These are phyloP conservation scores for Magnusiomyces clavatus DNA, from an alignment of 1,139 yeast species.

Conservation along the genomic window DNA sequence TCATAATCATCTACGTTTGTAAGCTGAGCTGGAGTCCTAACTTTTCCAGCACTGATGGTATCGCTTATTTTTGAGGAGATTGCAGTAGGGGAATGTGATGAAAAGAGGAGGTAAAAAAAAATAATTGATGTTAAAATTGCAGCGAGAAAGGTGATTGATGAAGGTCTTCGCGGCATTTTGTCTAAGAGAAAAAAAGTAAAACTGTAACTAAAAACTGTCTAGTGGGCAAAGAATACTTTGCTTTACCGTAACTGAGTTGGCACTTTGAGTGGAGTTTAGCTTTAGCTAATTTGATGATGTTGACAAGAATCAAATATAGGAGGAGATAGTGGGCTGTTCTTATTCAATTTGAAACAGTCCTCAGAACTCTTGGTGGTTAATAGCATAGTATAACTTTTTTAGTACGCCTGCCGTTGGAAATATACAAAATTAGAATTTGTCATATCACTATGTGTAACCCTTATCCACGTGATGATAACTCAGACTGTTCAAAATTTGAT, in stretches of 20 bases:
- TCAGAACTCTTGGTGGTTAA: too few relatives aligned
- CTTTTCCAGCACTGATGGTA: neutral
- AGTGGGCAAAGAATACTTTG: too few relatives aligned
- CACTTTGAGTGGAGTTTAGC: too few relatives aligned
- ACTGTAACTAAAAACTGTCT: too few relatives aligned
- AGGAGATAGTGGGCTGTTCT: neutral
- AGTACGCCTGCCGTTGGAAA: too few relatives aligned
- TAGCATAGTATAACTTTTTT: neutral
- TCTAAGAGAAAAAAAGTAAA: neutral
- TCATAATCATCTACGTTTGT: constrained; percentile 16
- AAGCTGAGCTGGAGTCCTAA: constrained; percentile 9
- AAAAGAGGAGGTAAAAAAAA: constrained; percentile 1
- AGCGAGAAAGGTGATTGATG: constrained; percentile 1
- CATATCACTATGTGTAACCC: too few relatives aligned
- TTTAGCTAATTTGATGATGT: too few relatives aligned
- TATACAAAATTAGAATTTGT: too few relatives aligned
- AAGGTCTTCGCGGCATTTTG: constrained; percentile 4
- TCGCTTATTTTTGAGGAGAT: neutral
- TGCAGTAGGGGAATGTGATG: neutral
- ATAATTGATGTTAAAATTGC: neutral
- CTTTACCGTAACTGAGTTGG: neutral
- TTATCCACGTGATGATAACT: too few relatives aligned
- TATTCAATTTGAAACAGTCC: too few relatives aligned
- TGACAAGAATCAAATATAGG: too few relatives aligned
- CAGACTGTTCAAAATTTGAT: too few relatives aligned